Percentiles rank a stretch among this genome's conserved stretches.
Evolutionary conservation across 192 early-diverging fungal genomes (phyloP).

Genomic region (Mortierella alpina): DNA sequence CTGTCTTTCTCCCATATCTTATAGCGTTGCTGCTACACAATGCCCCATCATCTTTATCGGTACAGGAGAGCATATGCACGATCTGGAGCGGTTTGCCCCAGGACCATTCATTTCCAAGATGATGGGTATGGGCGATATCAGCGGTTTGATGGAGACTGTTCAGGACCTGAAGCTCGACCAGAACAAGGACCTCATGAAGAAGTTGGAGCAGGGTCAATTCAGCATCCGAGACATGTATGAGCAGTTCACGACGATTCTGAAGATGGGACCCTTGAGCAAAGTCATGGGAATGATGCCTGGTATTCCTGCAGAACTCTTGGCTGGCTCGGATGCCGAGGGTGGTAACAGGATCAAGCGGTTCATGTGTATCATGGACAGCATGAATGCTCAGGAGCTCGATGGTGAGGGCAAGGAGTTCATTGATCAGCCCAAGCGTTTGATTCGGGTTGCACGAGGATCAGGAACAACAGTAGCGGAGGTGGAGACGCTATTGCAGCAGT

Average conservation of each 20-base stretch:
- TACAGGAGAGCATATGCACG: slow-evolving; percentile 97
- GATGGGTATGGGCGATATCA: slow-evolving; percentile 93
- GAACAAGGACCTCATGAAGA: slow-evolving; percentile 90
- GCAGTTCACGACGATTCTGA: slow-evolving; percentile 88
- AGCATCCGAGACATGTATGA: slow-evolving; percentile 95
- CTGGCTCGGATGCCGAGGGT: slow-evolving; percentile 66
- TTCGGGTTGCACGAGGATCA: slow-evolving; percentile 86
- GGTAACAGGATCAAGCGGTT: slow-evolving; percentile 72
- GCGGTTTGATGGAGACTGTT: slow-evolving; percentile 88
- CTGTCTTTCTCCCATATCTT: background rate
- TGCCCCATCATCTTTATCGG: slow-evolving; percentile 97
- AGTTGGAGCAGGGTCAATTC: slow-evolving; percentile 83
- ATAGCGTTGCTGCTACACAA: slow-evolving; percentile 88
- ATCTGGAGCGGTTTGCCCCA: slow-evolving; percentile 91
- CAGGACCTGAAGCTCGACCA: slow-evolving; percentile 89
- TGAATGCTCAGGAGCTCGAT: slow-evolving; percentile 91
- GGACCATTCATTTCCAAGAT: slow-evolving; percentile 92
- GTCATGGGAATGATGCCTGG: slow-evolving; percentile 78
- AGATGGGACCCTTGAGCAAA: slow-evolving; percentile 94
- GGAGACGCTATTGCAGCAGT: slow-evolving; percentile 83
- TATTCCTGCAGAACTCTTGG: slow-evolving; percentile 64
- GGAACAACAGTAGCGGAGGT: slow-evolving; percentile 87
- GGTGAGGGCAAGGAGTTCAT: slow-evolving; percentile 88
- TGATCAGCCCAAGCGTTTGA: slow-evolving; percentile 75
- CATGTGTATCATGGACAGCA: slow-evolving; percentile 96